Evolutionary conservation across 2,329 filamentous ascomycete genomes (phyloP), one percentile per base, ranked within the genome.

Genomic region (Aureobasidium zeae): DNA sequence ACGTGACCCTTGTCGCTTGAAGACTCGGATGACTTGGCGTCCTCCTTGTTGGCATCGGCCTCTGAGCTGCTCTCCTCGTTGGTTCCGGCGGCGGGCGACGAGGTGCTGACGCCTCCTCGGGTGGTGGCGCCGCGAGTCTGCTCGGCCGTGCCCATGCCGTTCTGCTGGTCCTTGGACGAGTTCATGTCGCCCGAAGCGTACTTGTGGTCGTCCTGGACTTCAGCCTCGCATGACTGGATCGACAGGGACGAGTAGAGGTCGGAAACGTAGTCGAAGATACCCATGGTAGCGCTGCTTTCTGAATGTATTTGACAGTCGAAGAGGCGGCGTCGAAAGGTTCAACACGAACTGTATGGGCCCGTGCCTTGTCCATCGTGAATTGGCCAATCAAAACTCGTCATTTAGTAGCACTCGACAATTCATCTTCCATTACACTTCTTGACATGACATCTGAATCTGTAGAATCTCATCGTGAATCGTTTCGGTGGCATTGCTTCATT

Each of bases 171-270:
- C 48, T 55, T 54, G 57, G 62, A 61, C 50, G 61, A 55, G 53
- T 63, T 61, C 43, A 62, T 54, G 48, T 65, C 60, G 53, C 63
- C 59, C 52, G 64, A 63, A 49, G 63, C 65, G 52, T 68, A 66
- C 53, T 70, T 65, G 53, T 73, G 67, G 49, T 67, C 62, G 24
- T 66, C 64, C 41, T 70, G 69, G 59, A 74, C 73, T 66, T 81
- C 77, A 63, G 74, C 72, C 59, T 79, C 70, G 55, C 70, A 69
- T 61, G 78, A 71, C 55, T 71, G 65, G 60, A 72, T 72, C 65
- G 69, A 76, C 69, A 77, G 77, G 69, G 72, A 79, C 68, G 71
- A 77, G 69, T 72, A 77, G 70, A 72, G 66, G 63, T 78, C 75
- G 64, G 71, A 68, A 67, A 80, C 71, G 65, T 77, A 74, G 61